phyloP scores from a whole-genome alignment of 805 yeast species.

The Jamesozyma piceae region DNA sequence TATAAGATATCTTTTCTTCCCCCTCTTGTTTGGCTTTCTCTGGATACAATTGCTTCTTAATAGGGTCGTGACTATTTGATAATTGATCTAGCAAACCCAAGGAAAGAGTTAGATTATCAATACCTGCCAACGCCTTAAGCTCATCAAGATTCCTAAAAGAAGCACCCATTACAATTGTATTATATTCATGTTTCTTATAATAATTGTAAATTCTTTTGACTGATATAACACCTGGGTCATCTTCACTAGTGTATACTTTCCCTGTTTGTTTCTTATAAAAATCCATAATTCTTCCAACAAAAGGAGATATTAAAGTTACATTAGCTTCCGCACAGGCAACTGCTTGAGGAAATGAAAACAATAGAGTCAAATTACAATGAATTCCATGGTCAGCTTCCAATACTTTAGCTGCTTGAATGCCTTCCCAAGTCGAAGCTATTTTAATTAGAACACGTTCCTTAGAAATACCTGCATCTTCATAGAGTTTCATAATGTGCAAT shows the following conservation, averaged over 20 bases:
- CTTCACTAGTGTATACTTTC: constrained; percentile 61
- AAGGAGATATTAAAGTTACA: constrained; percentile 92
- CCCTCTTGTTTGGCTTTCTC: constrained; percentile 41
- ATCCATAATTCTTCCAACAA: constrained; percentile 96
- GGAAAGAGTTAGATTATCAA: constrained; percentile 89
- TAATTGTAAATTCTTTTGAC: constrained; percentile 85
- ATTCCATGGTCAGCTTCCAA: constrained; percentile 81
- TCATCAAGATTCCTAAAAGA: constrained; percentile 95
- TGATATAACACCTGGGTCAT: constrained; percentile 89
- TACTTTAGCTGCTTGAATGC: constrained; percentile 95
- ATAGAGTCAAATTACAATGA: constrained; percentile 88
- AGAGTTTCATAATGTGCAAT: constrained; percentile 72
- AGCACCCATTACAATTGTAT: constrained; percentile 98
- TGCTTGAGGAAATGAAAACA: constrained; percentile 92
- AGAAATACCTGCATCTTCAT: constrained; percentile 70
- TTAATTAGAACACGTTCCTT: constrained; percentile 89
- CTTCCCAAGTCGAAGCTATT: constrained; percentile 97
- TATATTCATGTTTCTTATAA: constrained; percentile 91
- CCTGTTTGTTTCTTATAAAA: constrained; percentile 95
- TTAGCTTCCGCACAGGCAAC: constrained; percentile 97
- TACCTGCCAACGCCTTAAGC: constrained; percentile 91
- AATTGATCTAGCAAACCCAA: constrained; percentile 86
- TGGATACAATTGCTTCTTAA: constrained; percentile 74
- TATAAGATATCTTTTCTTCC: constrained; percentile 60
- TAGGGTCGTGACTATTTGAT: constrained; percentile 59